Evolutionary conservation across 2,329 filamentous ascomycete genomes (phyloP), one percentile per base, ranked within the genome.

Genomic region (Ceratocystis albifundus): DNA sequence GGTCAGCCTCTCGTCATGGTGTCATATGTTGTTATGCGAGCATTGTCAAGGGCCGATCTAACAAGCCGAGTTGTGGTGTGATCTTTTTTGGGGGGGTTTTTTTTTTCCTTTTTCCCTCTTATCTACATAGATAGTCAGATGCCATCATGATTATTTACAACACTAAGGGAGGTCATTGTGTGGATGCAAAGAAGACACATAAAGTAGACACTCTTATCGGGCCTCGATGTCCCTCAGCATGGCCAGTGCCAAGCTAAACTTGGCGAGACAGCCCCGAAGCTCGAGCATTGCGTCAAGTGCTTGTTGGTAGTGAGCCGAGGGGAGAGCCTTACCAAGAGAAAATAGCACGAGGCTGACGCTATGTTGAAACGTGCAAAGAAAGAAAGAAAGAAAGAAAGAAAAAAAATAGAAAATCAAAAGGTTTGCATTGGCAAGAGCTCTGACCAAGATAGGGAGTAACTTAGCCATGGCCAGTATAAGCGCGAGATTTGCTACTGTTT

Each of bases 351-450:
- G 53, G 53, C 53, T 57, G 46, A 50, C 25, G 46, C 12, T 50
- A 50, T 50, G 46, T 50, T 50, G 46, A 50, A 50, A 50, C 20
- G 6, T n/a, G 10, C 46, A 50, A 20, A 48, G 45, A 62, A 4
- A 20, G 41, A 46, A 48, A 63, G 48, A 17, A 10, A 48, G 20
- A n/a, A 20, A 48, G 45, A 62, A 4, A 20, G 41, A 46, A 48
- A 63, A 62, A 17, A 10, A 48, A n/a, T n/a, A n/a, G 20, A n/a
- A 22, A 25, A n/a, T 4, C 10, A 41, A 41, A 62, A 41, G 59
- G 61, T 30, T 46, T 41, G 45, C 61, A 63, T 63, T 63, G 61
- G 28, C 22, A 17, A 30, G 61, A 63, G 61, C 61, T 63, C 44
- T 28, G 61, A 32, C 41, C 41, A 48, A 48, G 36, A 41, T 41